Base-by-base conservation (phyloP, 2,329 filamentous ascomycete genomes). In the Fusarium sambucinum region DNA sequence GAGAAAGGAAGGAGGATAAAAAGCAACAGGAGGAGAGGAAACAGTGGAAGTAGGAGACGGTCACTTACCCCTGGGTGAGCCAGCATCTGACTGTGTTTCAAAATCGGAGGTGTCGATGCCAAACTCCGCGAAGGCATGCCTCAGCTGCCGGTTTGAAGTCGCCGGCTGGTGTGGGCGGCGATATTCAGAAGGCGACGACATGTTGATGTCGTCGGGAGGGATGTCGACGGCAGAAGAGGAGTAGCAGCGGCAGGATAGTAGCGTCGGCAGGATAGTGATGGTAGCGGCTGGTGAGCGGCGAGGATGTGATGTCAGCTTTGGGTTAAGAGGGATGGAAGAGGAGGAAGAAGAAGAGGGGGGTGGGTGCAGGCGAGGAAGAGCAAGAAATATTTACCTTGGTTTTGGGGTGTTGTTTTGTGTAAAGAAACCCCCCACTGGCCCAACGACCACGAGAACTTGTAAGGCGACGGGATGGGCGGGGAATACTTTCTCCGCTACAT, bases 181-280 rank as follows among this genome's bases (percentile, higher is more conserved):
- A 17, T 55, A 47, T 44, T 45, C 52, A 12, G 33, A 48, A n/a
- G 66, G 45, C 25, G 66, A 67, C 35, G 62, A 48, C 66, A 69
- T 69, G 13, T 10, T 33, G 50, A 35, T 19, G 53, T 32, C 19
- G 30, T 21, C 35, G 29, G 37, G 25, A 29, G 30, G 19, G 17
- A 19, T 38, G n/a, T 13, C 30, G 21, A n/a, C n/a, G n/a, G 35
- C n/a, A 38, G n/a, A 8, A 38, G 11, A 19, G 7, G 35, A 14
- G 38, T 40, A 27, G 17, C 23, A 6, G 16, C 27, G 10, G 25
- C 25, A 54, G 19, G 19, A 27, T 17, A 35, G 33, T 6, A 14
- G 4, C 13, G 21, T 50, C 6, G 12, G n/a, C 35, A 38, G 21
- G n/a, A 38, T 19, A 19, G 19, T 38, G 17, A 35, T 40, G 25